Base-by-base conservation (phyloP, 164 flowering plant species). In the Aristolochia contorta region DNA sequence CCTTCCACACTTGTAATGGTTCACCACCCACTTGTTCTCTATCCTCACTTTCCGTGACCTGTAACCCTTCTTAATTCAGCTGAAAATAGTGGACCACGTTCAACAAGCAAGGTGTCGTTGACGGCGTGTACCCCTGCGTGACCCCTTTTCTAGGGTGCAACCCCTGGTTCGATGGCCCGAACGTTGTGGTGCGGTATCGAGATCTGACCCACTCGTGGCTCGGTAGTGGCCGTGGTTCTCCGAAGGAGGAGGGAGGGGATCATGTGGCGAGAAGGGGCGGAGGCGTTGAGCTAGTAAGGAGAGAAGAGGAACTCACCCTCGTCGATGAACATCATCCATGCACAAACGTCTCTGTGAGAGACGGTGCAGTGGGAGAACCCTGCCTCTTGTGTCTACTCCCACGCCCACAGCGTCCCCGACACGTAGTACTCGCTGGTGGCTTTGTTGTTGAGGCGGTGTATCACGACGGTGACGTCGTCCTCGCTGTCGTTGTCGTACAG, bases 1-100 rank as follows among this genome's bases (percentile, higher is more conserved):
- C n/a, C n/a, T n/a, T n/a, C n/a, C n/a, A n/a, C n/a, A 93, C 80
- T 93, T 93, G 72, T 93, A 87, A 52, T 90, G 97, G 64, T 93
- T 90, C 74, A 93, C 85, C 67, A 77, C 78, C 37, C 70, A 85
- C 0, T 46, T 58, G 4, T 27, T 45, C 37, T 32, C n/a, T n/a
- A n/a, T 2, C 0, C 64, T 23, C 71, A 79, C 0, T 16, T 21
- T 57, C 74, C 19, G 70, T 55, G 21, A 14, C 32, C 49, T 47
- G 58, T 68, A 86, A 51, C n/a, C 72, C 80, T 8, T 67, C 60
- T 54, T n/a, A n/a, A n/a, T 74, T 78, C 68, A 90, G 41, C 37
- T 48, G 9, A 43, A 93, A 93, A 72, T 93, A 97, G 66, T 93
- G 99, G 0, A 93, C 67, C 67, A 63, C 83, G 48, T 84, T 93